A percentile compares a stretch with the other conserved stretches of the same genome.
phyloP scores from a whole-genome alignment of 1,139 yeast genomes.

The Sugiyamaella neomexicana region DNA sequence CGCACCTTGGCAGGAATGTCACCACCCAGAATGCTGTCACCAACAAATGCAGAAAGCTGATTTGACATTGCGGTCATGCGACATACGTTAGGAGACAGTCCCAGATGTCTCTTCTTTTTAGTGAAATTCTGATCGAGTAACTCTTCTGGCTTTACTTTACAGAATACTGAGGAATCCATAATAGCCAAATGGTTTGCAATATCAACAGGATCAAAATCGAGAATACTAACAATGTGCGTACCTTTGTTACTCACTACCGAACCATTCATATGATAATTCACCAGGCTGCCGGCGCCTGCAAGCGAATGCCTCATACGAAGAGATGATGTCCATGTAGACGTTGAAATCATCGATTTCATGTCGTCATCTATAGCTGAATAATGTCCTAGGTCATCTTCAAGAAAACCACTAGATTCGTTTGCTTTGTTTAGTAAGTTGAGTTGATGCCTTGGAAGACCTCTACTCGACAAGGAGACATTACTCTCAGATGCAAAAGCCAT shows the following conservation, averaged over 20 bases:
- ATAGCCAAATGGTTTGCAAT: conserved; percentile 82
- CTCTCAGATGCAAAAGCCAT: conserved; percentile 2
- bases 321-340: conserved; percentile 18
- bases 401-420: conserved; percentile 27
- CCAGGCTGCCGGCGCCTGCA: conserved; percentile 17
- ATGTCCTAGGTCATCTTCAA: conserved; percentile 13
- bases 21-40: conserved; percentile 59
- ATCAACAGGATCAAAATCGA: conserved; percentile 76
- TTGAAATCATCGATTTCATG: conserved; percentile 20
- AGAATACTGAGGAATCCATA: conserved; percentile 71
- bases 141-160: conserved; percentile 69
- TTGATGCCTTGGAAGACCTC: conserved; percentile 24
- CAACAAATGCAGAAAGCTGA: conserved; percentile 75
- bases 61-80: conserved; percentile 73
- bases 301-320: conserved; percentile 16
- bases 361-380: conserved; percentile 17
- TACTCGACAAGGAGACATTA: conserved; percentile 7
- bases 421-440: conserved; percentile 22
- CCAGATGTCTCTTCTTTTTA: conserved; percentile 56
- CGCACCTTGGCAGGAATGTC: conserved; percentile 49
- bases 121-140: conserved; percentile 72
- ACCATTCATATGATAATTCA: conserved; percentile 11
- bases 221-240: conserved; percentile 8
- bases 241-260: conserved; percentile 4
- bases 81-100: conserved; percentile 71